Base-by-base conservation (phyloP, 1,284 basidiomycete species). In the Cystobasidium pallidum region DNA sequence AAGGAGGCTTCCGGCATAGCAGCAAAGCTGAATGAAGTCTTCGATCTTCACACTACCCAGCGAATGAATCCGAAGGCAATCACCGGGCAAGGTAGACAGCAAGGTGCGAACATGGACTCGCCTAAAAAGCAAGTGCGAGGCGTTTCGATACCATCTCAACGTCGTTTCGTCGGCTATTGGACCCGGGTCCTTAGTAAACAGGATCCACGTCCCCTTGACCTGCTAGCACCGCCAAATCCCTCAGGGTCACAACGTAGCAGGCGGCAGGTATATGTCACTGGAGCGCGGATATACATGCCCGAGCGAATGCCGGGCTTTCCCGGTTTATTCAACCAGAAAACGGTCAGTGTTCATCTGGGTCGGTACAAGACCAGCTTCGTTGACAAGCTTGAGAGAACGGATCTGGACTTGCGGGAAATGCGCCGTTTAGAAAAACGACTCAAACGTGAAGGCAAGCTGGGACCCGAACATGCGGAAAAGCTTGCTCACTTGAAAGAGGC, bases 81-180 rank as follows among this genome's bases (percentile, higher is more conserved):
- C 17, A 19, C 24, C 34, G 3, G 4, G 8, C 15, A 36, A 4
- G 32, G 19, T 8, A n/a, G 10, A 41, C 24, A 7, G 51, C 13
- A 17, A 19, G 54, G 47, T 11, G 8, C 36, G 26, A 17, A 17
- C 21, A 24, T n/a, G 8, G 51, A n/a, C 10, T 21, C 34, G 24
- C 47, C 49, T 24, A 72, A 66, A 34, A 67, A 67, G 26, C 65
- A 54, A 15, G 66, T 52, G 7, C 66, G 73, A 19, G 76, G 76
- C 15, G 75, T 77, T 8, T 75, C 73, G 0, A 77, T 77, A 49
- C 66, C 73, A 2, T 75, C 74, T 3, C 76, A 77, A 41, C 66
- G 76, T 0, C 70, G 76, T 10, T 75, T 73, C 28, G 63, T 77
- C 13, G 43, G 73, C 15, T 77, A 77, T 66, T 77, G 70, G 64